Evolutionary conservation across 495 filamentous ascomycete species (phyloP).

Genomic region (Friedmanniomyces endolithicus): DNA sequence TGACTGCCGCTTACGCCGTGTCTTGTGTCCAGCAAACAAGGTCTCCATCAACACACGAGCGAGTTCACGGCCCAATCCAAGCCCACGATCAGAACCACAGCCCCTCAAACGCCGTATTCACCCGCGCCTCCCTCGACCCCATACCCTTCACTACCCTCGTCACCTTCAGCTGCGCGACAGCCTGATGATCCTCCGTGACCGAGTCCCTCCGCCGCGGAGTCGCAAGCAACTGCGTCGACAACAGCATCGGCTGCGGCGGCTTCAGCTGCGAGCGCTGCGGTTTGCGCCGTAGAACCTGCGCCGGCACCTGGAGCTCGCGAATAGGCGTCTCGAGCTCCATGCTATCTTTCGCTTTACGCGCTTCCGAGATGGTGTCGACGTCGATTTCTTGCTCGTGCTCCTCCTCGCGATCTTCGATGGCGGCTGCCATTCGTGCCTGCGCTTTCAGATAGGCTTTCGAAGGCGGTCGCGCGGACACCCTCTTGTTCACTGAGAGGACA

Average conservation of each 20-base stretch:
- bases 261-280: neutral
- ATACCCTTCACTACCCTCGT: neutral
- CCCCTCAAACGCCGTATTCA: neutral
- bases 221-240: neutral
- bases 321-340: neutral
- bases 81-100: neutral
- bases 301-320: neutral
- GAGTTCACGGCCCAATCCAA: too few relatives aligned
- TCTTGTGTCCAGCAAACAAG: too few relatives aligned
- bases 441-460: neutral
- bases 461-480: neutral
- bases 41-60: too few relatives aligned
- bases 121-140: neutral
- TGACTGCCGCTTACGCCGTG: too few relatives aligned
- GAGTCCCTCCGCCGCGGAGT: neutral
- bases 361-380: neutral
- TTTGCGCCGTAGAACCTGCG: neutral
- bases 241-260: neutral
- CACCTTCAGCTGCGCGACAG: neutral
- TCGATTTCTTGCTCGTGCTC: neutral
- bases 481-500: neutral
- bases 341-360: neutral
- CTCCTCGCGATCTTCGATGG: neutral
- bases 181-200: neutral
- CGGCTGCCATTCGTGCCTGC: neutral